These are phyloP conservation scores for Hypoxylon trugodes DNA, from an alignment of 495 filamentous ascomycete species.

Conservation along the genomic window DNA sequence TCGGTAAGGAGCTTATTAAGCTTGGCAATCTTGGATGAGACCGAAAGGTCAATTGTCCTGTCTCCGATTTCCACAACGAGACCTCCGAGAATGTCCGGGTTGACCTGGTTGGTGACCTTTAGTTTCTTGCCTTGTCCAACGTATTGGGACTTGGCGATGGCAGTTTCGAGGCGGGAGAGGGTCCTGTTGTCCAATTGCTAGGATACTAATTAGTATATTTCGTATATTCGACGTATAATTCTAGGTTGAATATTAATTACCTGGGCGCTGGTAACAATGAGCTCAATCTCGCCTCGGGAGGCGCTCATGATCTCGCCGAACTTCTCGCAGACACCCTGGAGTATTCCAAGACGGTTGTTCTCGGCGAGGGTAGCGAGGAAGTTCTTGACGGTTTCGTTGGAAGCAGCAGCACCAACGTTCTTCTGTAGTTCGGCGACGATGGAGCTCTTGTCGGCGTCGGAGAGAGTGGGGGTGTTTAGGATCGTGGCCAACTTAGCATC, in stretches of 20 bases:
- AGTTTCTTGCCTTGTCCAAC: conserved; percentile 94
- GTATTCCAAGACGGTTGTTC: conserved; percentile 90
- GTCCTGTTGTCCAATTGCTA: conserved; percentile 90
- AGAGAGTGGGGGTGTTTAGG: conserved; percentile 82
- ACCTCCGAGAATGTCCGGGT: conserved; percentile 92
- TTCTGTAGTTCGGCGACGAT: conserved; percentile 87
- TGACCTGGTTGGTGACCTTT: conserved; percentile 93
- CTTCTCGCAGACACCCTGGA: conserved; percentile 85
- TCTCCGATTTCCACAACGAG: conserved; percentile 97
- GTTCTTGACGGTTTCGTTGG: conserved; percentile 88
- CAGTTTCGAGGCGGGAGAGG: conserved; percentile 81
- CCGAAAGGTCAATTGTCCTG: conserved; percentile 96
- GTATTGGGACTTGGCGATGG: conserved; percentile 87
- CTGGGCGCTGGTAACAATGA: conserved; percentile 86
- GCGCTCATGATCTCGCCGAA: conserved; percentile 88
- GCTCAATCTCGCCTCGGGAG: conserved; percentile 88
- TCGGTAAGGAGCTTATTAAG: conserved; percentile 99
- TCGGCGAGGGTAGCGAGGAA: conserved; percentile 88
- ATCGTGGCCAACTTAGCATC: conserved; percentile 80
- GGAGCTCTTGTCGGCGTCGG: conserved; percentile 76
- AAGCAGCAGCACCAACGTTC: conserved; percentile 71
- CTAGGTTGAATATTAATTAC: conserved; percentile 54
- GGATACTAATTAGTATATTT: conserved; percentile 30
- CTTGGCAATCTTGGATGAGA: conserved; percentile 92
- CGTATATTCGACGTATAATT: conserved; percentile 12